Base-by-base conservation (phyloP, 2,329 filamentous ascomycete species). In the Beauveria sp. region DNA sequence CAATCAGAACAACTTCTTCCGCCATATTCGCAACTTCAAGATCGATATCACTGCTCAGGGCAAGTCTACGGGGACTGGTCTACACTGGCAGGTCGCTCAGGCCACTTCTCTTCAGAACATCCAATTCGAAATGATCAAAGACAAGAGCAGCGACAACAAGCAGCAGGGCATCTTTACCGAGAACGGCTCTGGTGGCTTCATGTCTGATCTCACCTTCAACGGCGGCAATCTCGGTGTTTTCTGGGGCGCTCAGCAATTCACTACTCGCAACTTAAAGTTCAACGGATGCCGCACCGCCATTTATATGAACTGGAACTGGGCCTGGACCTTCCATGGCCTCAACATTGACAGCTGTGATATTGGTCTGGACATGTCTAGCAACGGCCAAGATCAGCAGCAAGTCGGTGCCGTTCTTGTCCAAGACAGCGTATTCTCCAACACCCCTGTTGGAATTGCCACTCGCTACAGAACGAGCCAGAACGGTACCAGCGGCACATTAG, bases 291-390 rank as follows among this genome's bases (percentile, higher is more conserved):
- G 90, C 70, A 96, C 90, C 2, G 91, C 89, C 64, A 85, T 96
- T 65, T 91, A 84, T 76, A 89, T 94, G 86, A 92, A 92, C 79
- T 96, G 91, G 91, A 90, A 93, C 77, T 96, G 91, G 91, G 79
- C 86, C 20, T 96, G 89, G 88, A 85, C 87, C 50, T 84, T 94
- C 75, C 91, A 93, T 71, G 88, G 84, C 41, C 67, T 96, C 43
- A 81, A 77, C 51, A 90, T 96, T 74, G 86, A 91, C 72, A 85
- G 88, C 71, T 90, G 88, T 70, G 76, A 79, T n/a, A 75, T 92
- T 44, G 91, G 90, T 60, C 78, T 96, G 64, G 89, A 96, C 74
- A 91, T 96, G 85, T 84, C 87, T 58, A 84, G 82, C 66, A 82
- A 84, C 54, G 83, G 79, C 28, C 72, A 77, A 37, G 76, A 80